Evolutionary conservation across 768 basidiomycete species (phyloP).

Genomic region (Pholiota molesta): DNA sequence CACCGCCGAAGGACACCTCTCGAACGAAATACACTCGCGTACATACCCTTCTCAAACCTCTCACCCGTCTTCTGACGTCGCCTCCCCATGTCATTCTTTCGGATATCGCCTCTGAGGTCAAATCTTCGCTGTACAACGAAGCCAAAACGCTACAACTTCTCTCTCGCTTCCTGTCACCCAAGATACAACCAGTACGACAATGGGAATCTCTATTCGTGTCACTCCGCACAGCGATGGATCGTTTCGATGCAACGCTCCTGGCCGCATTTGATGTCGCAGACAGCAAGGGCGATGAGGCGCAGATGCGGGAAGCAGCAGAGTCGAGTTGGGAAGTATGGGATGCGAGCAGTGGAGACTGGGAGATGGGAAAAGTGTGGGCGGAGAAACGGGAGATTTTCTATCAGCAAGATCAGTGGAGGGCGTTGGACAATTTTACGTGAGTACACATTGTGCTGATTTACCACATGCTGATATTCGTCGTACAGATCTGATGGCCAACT

Average conservation of each 20-base stretch:
- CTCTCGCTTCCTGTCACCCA: conserved; percentile 69
- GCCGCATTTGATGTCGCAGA: conserved; percentile 90
- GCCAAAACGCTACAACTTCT: conserved; percentile 75
- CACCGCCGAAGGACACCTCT: conserved; percentile 35
- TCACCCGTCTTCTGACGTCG: conserved; percentile 58
- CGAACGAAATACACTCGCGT: conserved; percentile 68
- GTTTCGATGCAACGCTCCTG: conserved; percentile 87
- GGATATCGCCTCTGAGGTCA: conserved; percentile 48
- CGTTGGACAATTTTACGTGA: conserved; percentile 81
- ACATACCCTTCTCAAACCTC: conserved; percentile 62
- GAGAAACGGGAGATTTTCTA: conserved; percentile 96
- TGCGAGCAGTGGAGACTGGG: conserved; percentile 63
- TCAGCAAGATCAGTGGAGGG: conserved; percentile 77
- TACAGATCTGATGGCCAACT: conserved; percentile 58
- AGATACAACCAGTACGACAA: conserved; percentile 68
- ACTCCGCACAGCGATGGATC: conserved; percentile 78
- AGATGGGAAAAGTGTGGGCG: conserved; percentile 93
- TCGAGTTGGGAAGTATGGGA: conserved; percentile 88
- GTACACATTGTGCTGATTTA: conserved; percentile 27
- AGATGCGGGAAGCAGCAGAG: conserved; percentile 82
- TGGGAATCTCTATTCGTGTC: conserved; percentile 67
- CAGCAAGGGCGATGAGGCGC: conserved; percentile 65
- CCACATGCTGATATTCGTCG: conserved; percentile 7
- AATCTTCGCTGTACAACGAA: conserved; percentile 53
- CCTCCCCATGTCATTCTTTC: conserved; percentile 72